These are phyloP conservation scores for Saccharata proteae DNA, from an alignment of 2,329 filamentous ascomycete genomes.

Conservation along the genomic window DNA sequence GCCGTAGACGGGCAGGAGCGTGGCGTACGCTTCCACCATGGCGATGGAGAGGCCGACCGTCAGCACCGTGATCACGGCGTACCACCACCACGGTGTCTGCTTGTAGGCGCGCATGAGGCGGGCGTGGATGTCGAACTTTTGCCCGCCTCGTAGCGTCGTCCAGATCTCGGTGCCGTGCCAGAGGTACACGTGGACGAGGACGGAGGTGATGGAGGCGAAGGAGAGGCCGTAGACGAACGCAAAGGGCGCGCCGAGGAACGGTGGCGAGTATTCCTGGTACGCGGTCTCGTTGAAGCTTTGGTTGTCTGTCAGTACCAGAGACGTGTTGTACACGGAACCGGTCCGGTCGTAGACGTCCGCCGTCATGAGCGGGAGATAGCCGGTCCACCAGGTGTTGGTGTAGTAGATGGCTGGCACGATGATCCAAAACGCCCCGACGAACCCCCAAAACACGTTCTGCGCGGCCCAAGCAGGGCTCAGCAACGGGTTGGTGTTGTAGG, in stretches of 20 bases:
- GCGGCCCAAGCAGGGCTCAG: conserved; percentile 25
- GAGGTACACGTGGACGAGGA: conserved; percentile 26
- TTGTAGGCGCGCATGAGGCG: conserved; percentile 21
- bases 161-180: conserved; percentile 23
- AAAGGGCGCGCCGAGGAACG: conserved; percentile 26
- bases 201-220: conserved; percentile 17
- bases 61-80: conserved; percentile 41
- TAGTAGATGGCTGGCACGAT: conserved; percentile 33
- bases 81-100: conserved; percentile 25
- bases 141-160: conserved; percentile 7
- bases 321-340: conserved; percentile 50
- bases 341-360: conserved; percentile 53
- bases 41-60: conserved; percentile 24
- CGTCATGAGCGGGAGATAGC: conserved; percentile 7
- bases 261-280: conserved; percentile 28
- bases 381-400: conserved; percentile 43
- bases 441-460: conserved; percentile 32
- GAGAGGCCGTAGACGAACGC: conserved; percentile 25
- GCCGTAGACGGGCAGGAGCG: conserved; percentile 6
- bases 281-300: conserved; percentile 21
- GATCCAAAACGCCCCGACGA: conserved; percentile 33
- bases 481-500: conserved; percentile 11
- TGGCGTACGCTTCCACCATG: conserved; percentile 6
- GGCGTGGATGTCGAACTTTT: conserved; percentile 20
- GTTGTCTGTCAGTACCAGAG: conserved; percentile 17